A percentile compares a stretch with the other conserved stretches of the same genome.
phyloP scores from a whole-genome alignment of 2,329 filamentous ascomycete genomes.

The Fusarium staphyleae region DNA sequence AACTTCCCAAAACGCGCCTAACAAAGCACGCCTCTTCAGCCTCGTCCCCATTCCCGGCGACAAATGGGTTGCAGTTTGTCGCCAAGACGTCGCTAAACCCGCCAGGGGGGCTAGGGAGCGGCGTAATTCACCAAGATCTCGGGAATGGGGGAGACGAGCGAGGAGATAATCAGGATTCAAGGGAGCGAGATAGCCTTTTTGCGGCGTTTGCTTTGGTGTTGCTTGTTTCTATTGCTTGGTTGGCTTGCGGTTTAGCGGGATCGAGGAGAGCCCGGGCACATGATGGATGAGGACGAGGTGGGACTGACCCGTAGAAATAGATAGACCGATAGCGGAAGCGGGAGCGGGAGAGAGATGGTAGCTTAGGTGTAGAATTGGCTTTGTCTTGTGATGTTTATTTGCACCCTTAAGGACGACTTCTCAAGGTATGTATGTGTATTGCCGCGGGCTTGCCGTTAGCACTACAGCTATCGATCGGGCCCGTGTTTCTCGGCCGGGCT shows the following conservation, averaged over 20 bases:
- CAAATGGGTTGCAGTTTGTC: no score
- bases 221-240: not conserved
- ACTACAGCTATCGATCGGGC: no score
- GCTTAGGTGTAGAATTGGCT: not conserved
- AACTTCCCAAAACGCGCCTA: not conserved
- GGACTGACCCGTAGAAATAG: slow-evolving; percentile 11
- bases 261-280: not conserved
- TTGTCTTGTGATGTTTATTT: no score
- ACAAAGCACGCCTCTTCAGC: not conserved
- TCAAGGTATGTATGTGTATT: no score
- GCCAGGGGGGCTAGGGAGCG: slow-evolving; percentile 1
- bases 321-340: slow-evolving; percentile 11
- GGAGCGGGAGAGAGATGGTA: slow-evolving; percentile 26
- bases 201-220: slow-evolving; percentile 1
- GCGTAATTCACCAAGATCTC: not conserved
- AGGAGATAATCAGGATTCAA: not conserved
- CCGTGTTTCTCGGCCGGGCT: not conserved
- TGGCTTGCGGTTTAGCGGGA: not conserved
- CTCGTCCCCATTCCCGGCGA: not conserved
- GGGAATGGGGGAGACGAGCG: not conserved
- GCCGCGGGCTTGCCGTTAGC: no score
- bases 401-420: no score
- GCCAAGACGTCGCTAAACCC: not conserved
- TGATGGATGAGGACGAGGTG: slow-evolving; percentile 13
- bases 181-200: slow-evolving; percentile 1